Percentiles rank a stretch among this genome's conserved stretches.
phyloP scores from a whole-genome alignment of 2,329 filamentous ascomycete genomes.

The Metarhizium robertsii region DNA sequence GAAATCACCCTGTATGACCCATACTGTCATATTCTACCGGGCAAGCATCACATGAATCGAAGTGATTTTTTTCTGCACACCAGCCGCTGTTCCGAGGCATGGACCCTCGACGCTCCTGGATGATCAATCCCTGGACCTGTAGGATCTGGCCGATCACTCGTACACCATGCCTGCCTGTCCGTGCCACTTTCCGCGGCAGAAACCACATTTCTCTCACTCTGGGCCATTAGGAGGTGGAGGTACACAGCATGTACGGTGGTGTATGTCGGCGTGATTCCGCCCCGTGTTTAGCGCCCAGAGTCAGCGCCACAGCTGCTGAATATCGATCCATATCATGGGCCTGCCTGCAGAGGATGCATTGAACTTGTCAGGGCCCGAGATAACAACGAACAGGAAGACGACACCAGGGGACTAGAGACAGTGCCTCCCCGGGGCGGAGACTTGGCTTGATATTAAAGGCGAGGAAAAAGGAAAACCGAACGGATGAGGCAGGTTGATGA shows the following conservation, averaged over 20 bases:
- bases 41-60: conserved; percentile 1
- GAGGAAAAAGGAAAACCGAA: no score
- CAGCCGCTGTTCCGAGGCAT: conserved; percentile 1
- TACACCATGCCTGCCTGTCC: not conserved
- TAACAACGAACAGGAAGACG: no score
- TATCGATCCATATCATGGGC: not conserved
- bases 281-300: not conserved
- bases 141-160: conserved; percentile 2
- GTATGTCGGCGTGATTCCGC: not conserved
- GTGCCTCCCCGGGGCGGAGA: no score
- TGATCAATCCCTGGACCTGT: not conserved
- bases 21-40: not conserved
- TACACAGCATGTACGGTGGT: not conserved
- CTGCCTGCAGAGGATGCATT: not conserved
- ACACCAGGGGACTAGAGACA: no score
- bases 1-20: not conserved
- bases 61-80: not conserved
- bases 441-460: no score
- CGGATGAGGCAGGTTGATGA: no score
- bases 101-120: not conserved
- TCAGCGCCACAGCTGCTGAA: not conserved
- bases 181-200: not conserved
- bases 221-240: not conserved
- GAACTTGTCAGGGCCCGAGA: not conserved
- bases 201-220: not conserved